Evolutionary conservation across 2,329 filamentous ascomycete species (phyloP), one percentile per base, ranked within the genome.

Genomic region (Verruconis gallopava): DNA sequence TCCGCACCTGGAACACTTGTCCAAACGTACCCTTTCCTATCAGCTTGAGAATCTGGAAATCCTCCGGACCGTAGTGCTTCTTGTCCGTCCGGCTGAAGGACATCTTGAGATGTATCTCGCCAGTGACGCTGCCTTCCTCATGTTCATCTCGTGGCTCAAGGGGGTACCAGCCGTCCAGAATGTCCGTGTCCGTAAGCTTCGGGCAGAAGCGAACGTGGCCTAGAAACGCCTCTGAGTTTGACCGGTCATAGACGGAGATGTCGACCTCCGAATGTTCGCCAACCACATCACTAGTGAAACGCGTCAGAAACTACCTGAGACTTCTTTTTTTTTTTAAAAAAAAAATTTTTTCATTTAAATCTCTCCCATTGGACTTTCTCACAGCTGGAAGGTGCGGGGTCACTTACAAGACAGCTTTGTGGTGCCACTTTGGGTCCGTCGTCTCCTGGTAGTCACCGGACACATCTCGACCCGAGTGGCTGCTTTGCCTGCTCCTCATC

Each of bases 1-100:
- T 98, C 53, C 85, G 81, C 4, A 98, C 91, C 60, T 98, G 91
- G 59, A 96, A 98, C 2, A 98, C 91, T 60, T 98, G 91, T 1
- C 91, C 91, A 58, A 98, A 98, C 0, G 91, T 98, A 42, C 91
- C 91, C 64, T 96, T 96, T 48, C 91, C 91, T 50, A 98, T 96
- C 44, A 98, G 75, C 60, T 93, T 91, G 47, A 98, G 66, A 40
- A 98, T 93, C 52, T 93, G 80, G 61, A 98, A 98, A 58, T 98
- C 91, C 50, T 85, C 85, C 2, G 91, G 91, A 2, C 91, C 91
- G 54, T 89, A 93, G 48, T 91, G 84, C 60, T 80, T 93, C 68
- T 85, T 89, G 48, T 93, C 86, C 1, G 81, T 80, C 56, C 80
- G 79, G 55, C 94, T 85, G 59, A 91, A 98, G 15, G 75, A 71